Evolutionary conservation across 371 early-diverging fungal species (phyloP).

Genomic region (Dinochytrium kinnereticum): DNA sequence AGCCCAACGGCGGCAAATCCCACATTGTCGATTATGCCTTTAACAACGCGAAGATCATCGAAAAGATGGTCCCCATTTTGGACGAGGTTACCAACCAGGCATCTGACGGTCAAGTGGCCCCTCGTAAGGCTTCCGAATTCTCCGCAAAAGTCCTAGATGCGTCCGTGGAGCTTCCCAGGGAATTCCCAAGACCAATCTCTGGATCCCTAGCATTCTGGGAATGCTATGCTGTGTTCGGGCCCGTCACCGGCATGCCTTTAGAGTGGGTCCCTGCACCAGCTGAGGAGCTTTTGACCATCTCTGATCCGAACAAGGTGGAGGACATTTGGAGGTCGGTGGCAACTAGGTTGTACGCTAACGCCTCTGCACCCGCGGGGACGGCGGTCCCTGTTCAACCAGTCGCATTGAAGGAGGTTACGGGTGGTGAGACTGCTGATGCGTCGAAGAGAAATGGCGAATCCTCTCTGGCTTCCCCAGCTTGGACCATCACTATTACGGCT

Average conservation of each 20-base stretch:
- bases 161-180: neutral
- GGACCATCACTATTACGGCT: too few relatives aligned
- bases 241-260: constrained; percentile 1
- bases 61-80: neutral
- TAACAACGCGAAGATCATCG: neutral
- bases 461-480: neutral
- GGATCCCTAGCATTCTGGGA: constrained; percentile 14
- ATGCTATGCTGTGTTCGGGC: neutral
- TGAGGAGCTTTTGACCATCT: constrained; percentile 4
- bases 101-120: too few relatives aligned
- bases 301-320: neutral
- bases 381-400: neutral
- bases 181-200: constrained; percentile 3
- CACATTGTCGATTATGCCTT: neutral
- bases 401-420: constrained; percentile 1
- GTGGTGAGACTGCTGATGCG: neutral
- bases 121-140: neutral
- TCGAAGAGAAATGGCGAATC: neutral
- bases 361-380: neutral
- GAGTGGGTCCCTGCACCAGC: constrained; percentile 12
- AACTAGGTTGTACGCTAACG: neutral
- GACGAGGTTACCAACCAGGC: too few relatives aligned
- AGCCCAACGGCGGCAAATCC: neutral
- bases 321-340: neutral
- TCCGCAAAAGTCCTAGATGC: constrained; percentile 2